Evolutionary conservation across 805 yeast genomes (phyloP).

Genomic region (Wickerhamomyces subpelliculosus): DNA sequence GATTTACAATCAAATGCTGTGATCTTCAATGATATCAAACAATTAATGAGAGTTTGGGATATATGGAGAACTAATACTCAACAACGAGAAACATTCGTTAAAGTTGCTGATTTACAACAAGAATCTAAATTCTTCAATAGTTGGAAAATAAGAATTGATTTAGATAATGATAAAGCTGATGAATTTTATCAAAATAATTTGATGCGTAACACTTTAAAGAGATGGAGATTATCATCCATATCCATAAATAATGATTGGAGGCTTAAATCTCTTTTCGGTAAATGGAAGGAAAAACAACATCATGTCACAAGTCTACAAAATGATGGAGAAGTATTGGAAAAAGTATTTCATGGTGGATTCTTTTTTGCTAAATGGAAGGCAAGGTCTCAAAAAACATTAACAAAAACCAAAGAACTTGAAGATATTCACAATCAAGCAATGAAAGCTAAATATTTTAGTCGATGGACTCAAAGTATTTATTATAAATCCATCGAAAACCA

Average conservation of each 20-base stretch:
- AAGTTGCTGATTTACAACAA: conserved; percentile 9
- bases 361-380: conserved; percentile 19
- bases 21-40: conserved; percentile 9
- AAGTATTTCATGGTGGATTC: conserved; percentile 18
- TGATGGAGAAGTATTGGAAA: conserved; percentile 12
- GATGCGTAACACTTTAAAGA: conserved; percentile 1
- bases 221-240: conserved; percentile 8
- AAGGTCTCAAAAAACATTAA: background rate
- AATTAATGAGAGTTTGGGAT: conserved; percentile 12
- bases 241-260: background rate
- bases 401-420: background rate
- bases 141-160: conserved; percentile 10
- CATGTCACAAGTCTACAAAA: background rate
- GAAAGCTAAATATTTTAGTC: background rate
- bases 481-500: background rate
- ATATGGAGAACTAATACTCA: conserved; percentile 14
- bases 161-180: conserved; percentile 2
- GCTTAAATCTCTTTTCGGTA: background rate
- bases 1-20: conserved; percentile 16
- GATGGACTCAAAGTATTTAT: background rate
- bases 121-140: conserved; percentile 8
- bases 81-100: conserved; percentile 3
- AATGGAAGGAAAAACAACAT: conserved; percentile 7
- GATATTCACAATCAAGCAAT: background rate
- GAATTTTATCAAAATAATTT: conserved; percentile 2